Percentiles rank a stretch among this genome's conserved stretches.
These are phyloP conservation scores for Sclerotinia trifoliorum DNA, from an alignment of 2,329 filamentous ascomycete species.

Conservation along the genomic window DNA sequence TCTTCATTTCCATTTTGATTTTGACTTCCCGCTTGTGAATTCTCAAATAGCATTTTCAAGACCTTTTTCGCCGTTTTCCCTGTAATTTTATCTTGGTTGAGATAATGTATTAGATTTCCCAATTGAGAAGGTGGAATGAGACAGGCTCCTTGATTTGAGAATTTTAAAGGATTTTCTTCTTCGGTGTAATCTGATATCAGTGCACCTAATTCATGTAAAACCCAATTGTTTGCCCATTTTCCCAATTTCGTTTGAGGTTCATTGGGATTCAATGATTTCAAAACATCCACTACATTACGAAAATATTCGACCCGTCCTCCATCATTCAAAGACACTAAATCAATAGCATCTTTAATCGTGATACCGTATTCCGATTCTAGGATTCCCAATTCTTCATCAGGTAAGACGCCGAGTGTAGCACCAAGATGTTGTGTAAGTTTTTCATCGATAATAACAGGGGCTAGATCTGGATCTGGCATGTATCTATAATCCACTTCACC, in stretches of 20 bases:
- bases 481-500: slow-evolving; percentile 97
- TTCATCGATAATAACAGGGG: slow-evolving; percentile 70
- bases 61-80: slow-evolving; percentile 60
- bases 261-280: slow-evolving; percentile 20
- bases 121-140: slow-evolving; percentile 38
- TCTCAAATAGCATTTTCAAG: slow-evolving; percentile 52
- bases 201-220: slow-evolving; percentile 72
- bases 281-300: slow-evolving; percentile 58
- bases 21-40: slow-evolving; percentile 41
- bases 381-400: slow-evolving; percentile 66
- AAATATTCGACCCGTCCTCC: slow-evolving; percentile 83
- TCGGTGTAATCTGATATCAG: slow-evolving; percentile 52
- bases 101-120: slow-evolving; percentile 46
- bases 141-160: slow-evolving; percentile 33
- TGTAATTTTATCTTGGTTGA: slow-evolving; percentile 48
- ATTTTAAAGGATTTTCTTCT: slow-evolving; percentile 32
- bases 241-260: slow-evolving; percentile 40
- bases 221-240: slow-evolving; percentile 60
- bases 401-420: slow-evolving; percentile 64
- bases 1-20: too few species aligned
- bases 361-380: slow-evolving; percentile 65
- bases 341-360: slow-evolving; percentile 77
- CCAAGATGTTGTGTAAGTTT: slow-evolving; percentile 66
- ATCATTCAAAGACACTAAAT: slow-evolving; percentile 72
- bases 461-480: slow-evolving; percentile 94